phyloP scores from a whole-genome alignment of 2,329 filamentous ascomycete species.

The Teratosphaeria epicoccoides region DNA sequence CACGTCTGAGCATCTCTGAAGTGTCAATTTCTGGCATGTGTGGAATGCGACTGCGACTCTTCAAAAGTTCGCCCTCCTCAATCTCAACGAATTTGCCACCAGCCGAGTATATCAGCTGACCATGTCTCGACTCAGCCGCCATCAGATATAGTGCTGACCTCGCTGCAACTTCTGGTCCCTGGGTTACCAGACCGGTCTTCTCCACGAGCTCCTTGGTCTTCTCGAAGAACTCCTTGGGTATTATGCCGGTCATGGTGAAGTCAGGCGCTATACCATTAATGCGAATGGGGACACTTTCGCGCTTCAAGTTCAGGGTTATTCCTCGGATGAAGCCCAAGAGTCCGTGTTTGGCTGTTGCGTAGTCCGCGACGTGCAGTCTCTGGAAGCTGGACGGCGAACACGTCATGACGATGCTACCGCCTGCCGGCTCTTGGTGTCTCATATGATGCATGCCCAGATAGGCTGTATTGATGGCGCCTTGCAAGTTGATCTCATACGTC shows the following conservation, averaged over 20 bases:
- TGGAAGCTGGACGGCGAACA: conserved; percentile 43
- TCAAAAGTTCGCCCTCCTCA: conserved; percentile 31
- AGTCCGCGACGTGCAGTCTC: conserved; percentile 42
- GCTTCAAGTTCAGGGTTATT: conserved; percentile 30
- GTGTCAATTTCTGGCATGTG: too few species aligned
- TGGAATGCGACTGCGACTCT: too few species aligned
- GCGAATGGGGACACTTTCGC: conserved; percentile 35
- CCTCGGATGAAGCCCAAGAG: conserved; percentile 45
- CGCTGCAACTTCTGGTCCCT: conserved; percentile 40
- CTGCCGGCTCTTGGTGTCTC: conserved; percentile 31
- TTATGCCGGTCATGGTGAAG: conserved; percentile 42
- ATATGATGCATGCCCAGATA: conserved; percentile 37
- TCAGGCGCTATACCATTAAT: conserved; percentile 47
- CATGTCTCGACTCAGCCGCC: conserved; percentile 38
- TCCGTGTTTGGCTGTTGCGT: conserved; percentile 46
- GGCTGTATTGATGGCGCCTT: conserved; percentile 31
- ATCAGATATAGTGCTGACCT: conserved; percentile 41
- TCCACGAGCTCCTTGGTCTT: conserved; percentile 27
- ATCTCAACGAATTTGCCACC: conserved; percentile 43
- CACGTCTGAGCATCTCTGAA: too few species aligned
- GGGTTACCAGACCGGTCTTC: conserved; percentile 31
- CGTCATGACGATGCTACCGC: conserved; percentile 44
- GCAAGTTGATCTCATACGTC: conserved; percentile 34
- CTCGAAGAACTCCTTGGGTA: conserved; percentile 33
- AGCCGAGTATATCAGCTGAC: conserved; percentile 43